phyloP scores from a whole-genome alignment of 805 yeast genomes.

The Candida oleophila region DNA sequence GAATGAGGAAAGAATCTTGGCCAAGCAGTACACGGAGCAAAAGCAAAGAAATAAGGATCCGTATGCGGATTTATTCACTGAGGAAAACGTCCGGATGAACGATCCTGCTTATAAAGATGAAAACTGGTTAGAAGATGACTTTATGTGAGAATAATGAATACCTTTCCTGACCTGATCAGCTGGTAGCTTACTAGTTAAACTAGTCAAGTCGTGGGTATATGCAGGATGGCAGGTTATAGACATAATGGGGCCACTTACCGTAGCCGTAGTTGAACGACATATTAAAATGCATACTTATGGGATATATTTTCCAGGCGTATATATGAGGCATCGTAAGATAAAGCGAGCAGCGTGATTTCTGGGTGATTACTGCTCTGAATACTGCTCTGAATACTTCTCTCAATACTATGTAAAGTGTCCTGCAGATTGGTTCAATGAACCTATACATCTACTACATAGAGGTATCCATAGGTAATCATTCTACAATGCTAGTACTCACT shows the following conservation, averaged over 20 bases:
- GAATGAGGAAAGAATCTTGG: constrained; percentile 30
- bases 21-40: constrained; percentile 37
- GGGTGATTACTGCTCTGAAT: too few relatives aligned
- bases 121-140: constrained; percentile 40
- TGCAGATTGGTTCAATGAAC: too few relatives aligned
- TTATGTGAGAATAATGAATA: constrained; percentile 23
- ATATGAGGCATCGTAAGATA: too few relatives aligned
- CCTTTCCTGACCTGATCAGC: too few relatives aligned
- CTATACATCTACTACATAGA: too few relatives aligned
- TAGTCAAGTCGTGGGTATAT: neutral
- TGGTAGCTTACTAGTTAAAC: neutral
- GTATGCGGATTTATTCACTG: constrained; percentile 35
- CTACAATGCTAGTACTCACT: neutral
- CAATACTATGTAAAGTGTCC: too few relatives aligned
- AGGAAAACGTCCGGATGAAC: constrained; percentile 27
- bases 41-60: constrained; percentile 32
- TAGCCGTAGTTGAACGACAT: too few relatives aligned
- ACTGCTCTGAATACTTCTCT: too few relatives aligned
- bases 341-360: too few relatives aligned
- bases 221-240: neutral
- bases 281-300: too few relatives aligned
- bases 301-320: too few relatives aligned
- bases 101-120: constrained; percentile 33
- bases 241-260: too few relatives aligned
- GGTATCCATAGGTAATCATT: neutral